These are phyloP conservation scores for Camellia sinensis DNA, from an alignment of 148 eudicot genomes.

Conservation along the genomic window DNA sequence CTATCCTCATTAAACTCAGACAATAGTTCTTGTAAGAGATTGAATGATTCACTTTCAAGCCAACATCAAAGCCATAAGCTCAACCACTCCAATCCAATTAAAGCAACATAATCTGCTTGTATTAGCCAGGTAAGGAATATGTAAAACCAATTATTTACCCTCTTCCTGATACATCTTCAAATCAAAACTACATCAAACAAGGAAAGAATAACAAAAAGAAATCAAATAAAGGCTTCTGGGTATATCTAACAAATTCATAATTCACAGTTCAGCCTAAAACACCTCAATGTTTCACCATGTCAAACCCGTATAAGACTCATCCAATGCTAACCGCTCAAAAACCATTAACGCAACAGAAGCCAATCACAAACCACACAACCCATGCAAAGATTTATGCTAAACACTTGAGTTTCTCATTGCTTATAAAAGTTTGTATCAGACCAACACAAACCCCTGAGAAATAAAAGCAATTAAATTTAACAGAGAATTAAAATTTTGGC, in stretches of 20 bases:
- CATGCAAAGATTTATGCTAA: not conserved
- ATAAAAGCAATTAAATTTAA: not conserved
- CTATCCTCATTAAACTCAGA: too few species aligned
- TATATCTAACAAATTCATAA: not conserved
- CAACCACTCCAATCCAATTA: not conserved
- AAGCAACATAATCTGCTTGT: not conserved
- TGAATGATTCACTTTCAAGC: not conserved
- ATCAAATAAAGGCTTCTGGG: not conserved
- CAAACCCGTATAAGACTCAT: not conserved
- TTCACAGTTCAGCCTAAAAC: not conserved
- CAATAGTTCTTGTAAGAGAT: too few species aligned
- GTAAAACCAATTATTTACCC: not conserved
- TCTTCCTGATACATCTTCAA: slow-evolving; percentile 1
- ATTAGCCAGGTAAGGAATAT: not conserved
- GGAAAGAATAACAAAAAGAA: not conserved
- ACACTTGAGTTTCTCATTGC: not conserved
- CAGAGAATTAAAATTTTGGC: not conserved
- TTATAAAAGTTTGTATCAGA: not conserved
- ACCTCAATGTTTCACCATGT: not conserved
- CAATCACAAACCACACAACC: not conserved
- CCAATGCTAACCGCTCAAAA: not conserved
- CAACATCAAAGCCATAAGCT: not conserved
- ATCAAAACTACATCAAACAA: not conserved
- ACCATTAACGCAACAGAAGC: not conserved
- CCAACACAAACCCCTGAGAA: not conserved